Evolutionary conservation across 331 rosid species (phyloP), one percentile per base, ranked within the genome.

Genomic region (Acacia concinna): DNA sequence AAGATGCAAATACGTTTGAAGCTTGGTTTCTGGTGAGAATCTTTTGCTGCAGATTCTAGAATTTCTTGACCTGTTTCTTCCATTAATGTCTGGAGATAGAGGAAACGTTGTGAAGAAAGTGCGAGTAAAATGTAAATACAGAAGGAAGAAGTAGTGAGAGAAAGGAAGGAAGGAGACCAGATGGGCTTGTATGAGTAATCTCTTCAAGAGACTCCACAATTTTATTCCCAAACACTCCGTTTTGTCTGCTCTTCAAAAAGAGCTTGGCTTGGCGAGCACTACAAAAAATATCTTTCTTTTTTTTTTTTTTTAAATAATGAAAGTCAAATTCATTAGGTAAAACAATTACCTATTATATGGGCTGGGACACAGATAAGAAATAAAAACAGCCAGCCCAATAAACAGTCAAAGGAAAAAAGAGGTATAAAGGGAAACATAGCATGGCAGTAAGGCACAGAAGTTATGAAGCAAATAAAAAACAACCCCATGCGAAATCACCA

Each of bases 1-100:
- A 86, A 90, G 32, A 90, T 92, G 75, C 94, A 90, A 70, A 90
- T 83, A 79, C 87, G 85, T 85, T 75, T 79, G 86, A 90, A 86
- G 34, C 70, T 85, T 83, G 83, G 71, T 76, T 71, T 37, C 1
- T 67, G 23, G n/a, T 38, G 74, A 73, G 79, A 79, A 38, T 81
- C 83, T 46, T 83, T 87, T 76, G 68, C 63, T 49, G 82, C 34
- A 63, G 85, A 64, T 40, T 59, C 66, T 12, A 4, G 6, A n/a
- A 12, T 23, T 49, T 49, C 63, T 44, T 51, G 85, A 84, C 54
- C 88, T 76, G 73, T 80, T 77, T 83, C 89, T 87, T 49, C 88
- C 77, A 66, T 81, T 88, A 80, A 83, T 21, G 12, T 67, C 62
- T 79, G 68, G 56, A 70, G 32, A 51, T 41, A 37, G 63, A 41